Evolutionary conservation across 257 asterid genomes (phyloP), one percentile per base, ranked within the genome.

Genomic region (Solanum rostratum): DNA sequence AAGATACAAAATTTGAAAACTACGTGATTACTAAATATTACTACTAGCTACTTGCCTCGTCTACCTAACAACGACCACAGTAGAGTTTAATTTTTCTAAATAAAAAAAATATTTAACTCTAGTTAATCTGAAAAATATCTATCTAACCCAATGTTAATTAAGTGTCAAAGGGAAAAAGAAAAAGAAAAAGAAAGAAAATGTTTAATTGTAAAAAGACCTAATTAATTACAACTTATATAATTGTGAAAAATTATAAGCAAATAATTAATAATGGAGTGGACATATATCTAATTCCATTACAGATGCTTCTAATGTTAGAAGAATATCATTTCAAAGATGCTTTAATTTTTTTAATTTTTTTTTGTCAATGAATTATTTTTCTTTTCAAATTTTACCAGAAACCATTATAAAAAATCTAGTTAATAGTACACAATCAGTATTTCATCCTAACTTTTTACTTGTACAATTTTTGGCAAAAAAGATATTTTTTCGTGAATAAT

Each of bases 181-280:
- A 30, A 59, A 59, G 3, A n/a, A n/a, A 10, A 0, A 19, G 3
- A n/a, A 59, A n/a, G 0, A 22, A 76, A 84, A 19, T 80, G 15
- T 70, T 55, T 83, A 82, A 87, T 79, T 89, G 91, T 90, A 82
- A 39, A 76, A 68, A 87, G 85, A 84, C 91, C 90, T 86, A 86
- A 86, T 85, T 88, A 83, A 18, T 20, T 68, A 10, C 10, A 30
- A 30, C 33, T 8, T 9, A 69, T 68, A 33, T 49, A 76, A 79
- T 84, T 30, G 65, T 85, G 86, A 85, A 87, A n/a, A 76, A 83
- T 88, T 86, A 86, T 74, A 22, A 74, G 43, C 2, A 65, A 30
- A 66, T 24, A 73, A 13, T 15, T 76, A 15, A 49, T n/a, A 2
- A n/a, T 76, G 22, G 80, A 87, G 83, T 88, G 88, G 90, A 66